phyloP scores from a whole-genome alignment of 495 filamentous ascomycete species.

The Daldinia grandis region DNA sequence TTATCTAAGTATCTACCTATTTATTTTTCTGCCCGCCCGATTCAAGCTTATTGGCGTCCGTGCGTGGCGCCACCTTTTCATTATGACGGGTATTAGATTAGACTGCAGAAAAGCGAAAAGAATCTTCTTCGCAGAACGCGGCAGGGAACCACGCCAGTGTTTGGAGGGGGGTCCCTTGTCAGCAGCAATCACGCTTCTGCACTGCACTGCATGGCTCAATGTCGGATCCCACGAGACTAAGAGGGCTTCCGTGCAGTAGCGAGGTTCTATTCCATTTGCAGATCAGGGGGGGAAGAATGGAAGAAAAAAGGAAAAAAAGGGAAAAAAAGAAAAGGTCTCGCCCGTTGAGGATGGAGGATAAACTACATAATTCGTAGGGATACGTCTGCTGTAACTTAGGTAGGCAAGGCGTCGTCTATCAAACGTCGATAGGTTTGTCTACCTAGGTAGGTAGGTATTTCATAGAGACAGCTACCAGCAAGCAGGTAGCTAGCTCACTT shows the following conservation, averaged over 20 bases:
- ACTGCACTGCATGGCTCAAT: too few relatives aligned
- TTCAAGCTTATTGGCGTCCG: background rate
- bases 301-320: too few relatives aligned
- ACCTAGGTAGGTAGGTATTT: too few relatives aligned
- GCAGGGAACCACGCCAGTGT: conserved; percentile 9
- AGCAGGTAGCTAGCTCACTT: too few relatives aligned
- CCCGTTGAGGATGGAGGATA: background rate
- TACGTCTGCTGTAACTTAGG: background rate
- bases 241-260: conserved; percentile 41
- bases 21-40: background rate
- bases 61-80: conserved; percentile 2
- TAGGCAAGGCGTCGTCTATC: too few relatives aligned
- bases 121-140: conserved; percentile 24
- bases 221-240: conserved; percentile 31
- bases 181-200: conserved; percentile 15
- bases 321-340: background rate
- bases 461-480: too few relatives aligned
- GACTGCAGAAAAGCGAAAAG: conserved; percentile 3
- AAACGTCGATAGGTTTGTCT: too few relatives aligned
- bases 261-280: conserved; percentile 23
- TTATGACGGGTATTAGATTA: conserved; percentile 5
- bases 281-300: conserved; percentile 21
- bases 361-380: background rate
- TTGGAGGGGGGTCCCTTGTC: conserved; percentile 12
- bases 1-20: too few relatives aligned